Conservation (phyloP, 169 alveolate genomes). For the Sarcocystis neurona region DNA sequence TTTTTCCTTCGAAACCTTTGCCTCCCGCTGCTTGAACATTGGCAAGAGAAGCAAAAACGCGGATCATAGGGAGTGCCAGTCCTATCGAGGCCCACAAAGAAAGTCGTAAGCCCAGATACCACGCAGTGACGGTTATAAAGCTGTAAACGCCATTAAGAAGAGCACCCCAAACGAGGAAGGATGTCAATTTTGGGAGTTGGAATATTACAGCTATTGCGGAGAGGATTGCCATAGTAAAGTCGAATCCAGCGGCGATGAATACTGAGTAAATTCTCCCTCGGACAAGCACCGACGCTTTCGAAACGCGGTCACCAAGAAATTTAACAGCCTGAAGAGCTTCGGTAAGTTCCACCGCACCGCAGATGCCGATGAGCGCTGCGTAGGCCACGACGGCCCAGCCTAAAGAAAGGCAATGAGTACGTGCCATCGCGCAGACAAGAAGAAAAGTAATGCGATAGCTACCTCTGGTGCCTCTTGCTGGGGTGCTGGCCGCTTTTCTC, state of each 20-base stretch:
- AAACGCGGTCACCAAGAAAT: not conserved
- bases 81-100: not conserved
- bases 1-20: constrained; percentile 28
- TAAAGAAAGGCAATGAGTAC: constrained; percentile 6
- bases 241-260: not conserved
- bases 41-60: constrained; percentile 41
- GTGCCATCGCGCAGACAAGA: no score
- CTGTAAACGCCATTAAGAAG: not conserved
- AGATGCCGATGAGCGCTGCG: not conserved
- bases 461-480: no score
- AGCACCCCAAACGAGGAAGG: constrained; percentile 21
- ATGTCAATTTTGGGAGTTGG: constrained; percentile 7
- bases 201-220: constrained; percentile 13
- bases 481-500: no score
- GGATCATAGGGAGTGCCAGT: constrained; percentile 41
- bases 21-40: constrained; percentile 51
- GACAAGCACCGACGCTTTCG: not conserved
- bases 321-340: not conserved
- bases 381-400: constrained; percentile 20
- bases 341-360: not conserved
- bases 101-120: constrained; percentile 15
- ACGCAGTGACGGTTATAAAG: not conserved
- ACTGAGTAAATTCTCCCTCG: constrained; percentile 15
- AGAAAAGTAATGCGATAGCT: no score
- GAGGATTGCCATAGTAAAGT: not conserved